A percentile compares a stretch with the other conserved stretches of the same genome.
Evolutionary conservation across 257 asterid genomes (phyloP).

Genomic region (Jacaranda mimosifolia): DNA sequence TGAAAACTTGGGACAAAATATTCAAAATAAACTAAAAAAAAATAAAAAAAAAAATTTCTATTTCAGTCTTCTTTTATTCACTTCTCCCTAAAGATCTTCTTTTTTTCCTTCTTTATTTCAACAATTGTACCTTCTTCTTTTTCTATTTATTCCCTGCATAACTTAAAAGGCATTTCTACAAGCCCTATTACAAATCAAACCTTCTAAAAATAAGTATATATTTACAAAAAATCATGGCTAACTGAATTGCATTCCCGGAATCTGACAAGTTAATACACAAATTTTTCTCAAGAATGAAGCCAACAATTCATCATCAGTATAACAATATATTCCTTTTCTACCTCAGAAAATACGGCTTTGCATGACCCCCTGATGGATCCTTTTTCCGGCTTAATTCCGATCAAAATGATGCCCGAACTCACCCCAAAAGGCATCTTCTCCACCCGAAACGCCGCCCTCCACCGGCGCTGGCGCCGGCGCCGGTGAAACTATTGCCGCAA

Average conservation of each 20-base stretch:
- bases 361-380: neutral
- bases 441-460: slow-evolving; percentile 12
- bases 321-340: neutral
- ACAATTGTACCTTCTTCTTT: neutral
- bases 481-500: slow-evolving; percentile 25
- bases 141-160: neutral
- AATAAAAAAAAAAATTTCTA: neutral
- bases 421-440: neutral
- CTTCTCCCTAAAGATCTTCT: neutral
- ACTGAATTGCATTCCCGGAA: neutral
- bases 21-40: no score
- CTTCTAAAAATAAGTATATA: neutral
- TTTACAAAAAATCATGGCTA: neutral
- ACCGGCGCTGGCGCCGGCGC: slow-evolving; percentile 34
- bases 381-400: slow-evolving; percentile 13
- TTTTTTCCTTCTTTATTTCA: neutral
- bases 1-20: neutral
- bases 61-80: neutral
- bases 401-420: slow-evolving; percentile 3
- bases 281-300: neutral
- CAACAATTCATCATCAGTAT: neutral
- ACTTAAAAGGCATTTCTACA: neutral
- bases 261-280: neutral
- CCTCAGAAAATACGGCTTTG: neutral
- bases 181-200: neutral